Evolutionary conservation across 768 basidiomycete species (phyloP), one percentile per base, ranked within the genome.

Genomic region (Pleurotus djamor): DNA sequence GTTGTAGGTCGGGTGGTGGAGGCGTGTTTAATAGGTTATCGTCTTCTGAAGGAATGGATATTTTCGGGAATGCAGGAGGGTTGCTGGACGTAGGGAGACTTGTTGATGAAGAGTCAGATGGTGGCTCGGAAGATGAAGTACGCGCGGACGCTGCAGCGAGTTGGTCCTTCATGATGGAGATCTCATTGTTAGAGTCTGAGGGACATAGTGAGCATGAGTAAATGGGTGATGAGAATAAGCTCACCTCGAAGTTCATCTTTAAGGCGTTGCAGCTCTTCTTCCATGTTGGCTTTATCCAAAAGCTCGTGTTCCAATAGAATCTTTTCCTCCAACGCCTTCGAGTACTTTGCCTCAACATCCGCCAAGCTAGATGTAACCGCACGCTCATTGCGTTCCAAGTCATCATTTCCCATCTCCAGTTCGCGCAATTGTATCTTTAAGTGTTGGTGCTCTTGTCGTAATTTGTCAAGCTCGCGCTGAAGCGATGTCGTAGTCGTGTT

Each of bases 371-470:
- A 92, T 7, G 89, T 84, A 44, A 92, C 89, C 52, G 91, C 91
- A 33, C 97, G 85, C 69, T 98, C 96, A 71, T 91, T 96, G 62
- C 95, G 83, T 70, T 98, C 97, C 59, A 99, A 79, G 74, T 98
- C 96, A 67, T 99, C 97, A 67, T 97, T 98, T 49, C 96, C 96
- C 86, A 98, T 91, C 74, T 98, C 96, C 34, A 97, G 79, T 71
- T 98, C 93, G 17, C 92, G 84, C 14, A 94, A 75, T 68, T 90
- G 87, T 17, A 89, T 76, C 72, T 91, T 91, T 61, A 83, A 72
- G 52, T 79, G 78, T 68, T 89, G 89, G 62, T 88, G 81, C 60
- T 89, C 86, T 67, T 90, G 86, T 59, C 93, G 83, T 38, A 92
- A 79, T 58, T 83, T 85, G 66, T 96, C 94, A 48, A 96, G 79